A percentile compares a stretch with the other conserved stretches of the same genome.
These are phyloP conservation scores for Prasinococcaceae sp. DNA, from an alignment of 139 green algal genomes.

Conservation along the genomic window DNA sequence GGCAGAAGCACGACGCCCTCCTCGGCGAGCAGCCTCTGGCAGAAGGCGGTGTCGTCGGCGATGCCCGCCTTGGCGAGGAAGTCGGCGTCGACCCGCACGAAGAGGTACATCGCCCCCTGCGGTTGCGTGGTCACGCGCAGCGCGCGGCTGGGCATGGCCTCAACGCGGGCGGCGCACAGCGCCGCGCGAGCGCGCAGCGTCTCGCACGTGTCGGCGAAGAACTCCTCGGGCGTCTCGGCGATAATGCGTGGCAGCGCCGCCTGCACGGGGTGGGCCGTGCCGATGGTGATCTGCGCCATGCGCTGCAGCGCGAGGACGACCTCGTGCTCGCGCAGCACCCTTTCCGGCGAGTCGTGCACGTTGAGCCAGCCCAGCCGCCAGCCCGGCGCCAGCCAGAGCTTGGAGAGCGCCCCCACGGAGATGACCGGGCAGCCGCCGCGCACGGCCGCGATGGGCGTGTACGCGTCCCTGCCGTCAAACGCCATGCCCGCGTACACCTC, in stretches of 20 bases:
- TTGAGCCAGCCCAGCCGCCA: slow-evolving; percentile 26
- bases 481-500: slow-evolving; percentile 29
- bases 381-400: slow-evolving; percentile 26
- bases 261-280: slow-evolving; percentile 8
- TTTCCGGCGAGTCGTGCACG: slow-evolving; percentile 13
- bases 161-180: slow-evolving; percentile 1
- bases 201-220: neutral
- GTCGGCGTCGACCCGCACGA: slow-evolving; percentile 9
- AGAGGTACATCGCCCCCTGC: slow-evolving; percentile 28
- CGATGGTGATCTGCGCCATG: slow-evolving; percentile 14
- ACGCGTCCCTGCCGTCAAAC: slow-evolving; percentile 9
- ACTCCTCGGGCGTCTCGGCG: slow-evolving; percentile 4
- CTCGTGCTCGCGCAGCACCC: slow-evolving; percentile 1
- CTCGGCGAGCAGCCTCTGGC: slow-evolving; percentile 8
- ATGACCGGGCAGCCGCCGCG: slow-evolving; percentile 12
- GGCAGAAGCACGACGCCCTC: slow-evolving; percentile 22
- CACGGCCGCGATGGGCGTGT: slow-evolving; percentile 9
- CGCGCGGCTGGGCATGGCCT: slow-evolving; percentile 7
- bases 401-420: slow-evolving; percentile 17
- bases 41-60: slow-evolving; percentile 12
- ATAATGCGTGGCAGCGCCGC: slow-evolving; percentile 16
- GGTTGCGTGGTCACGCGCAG: slow-evolving; percentile 10
- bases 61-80: neutral
- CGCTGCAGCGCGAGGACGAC: neutral
- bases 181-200: neutral